Conservation (phyloP, 2,329 filamentous ascomycete genomes). For the Ascochyta koolunga region DNA sequence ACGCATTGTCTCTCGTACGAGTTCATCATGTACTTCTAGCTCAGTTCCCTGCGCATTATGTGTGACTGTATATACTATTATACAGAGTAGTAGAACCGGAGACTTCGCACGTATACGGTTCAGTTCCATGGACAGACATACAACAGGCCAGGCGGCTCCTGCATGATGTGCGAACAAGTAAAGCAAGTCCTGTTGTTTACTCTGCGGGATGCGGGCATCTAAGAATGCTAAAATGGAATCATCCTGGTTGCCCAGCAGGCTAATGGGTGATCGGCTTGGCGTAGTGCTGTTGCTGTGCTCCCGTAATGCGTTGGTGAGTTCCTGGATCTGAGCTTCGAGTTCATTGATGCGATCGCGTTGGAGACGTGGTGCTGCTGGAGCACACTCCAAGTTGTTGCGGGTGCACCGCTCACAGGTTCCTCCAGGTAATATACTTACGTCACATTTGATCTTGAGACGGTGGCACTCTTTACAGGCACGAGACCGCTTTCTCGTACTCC, state of each 20-base stretch:
- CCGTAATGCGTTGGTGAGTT: conserved; percentile 26
- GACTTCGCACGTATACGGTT: conserved; percentile 28
- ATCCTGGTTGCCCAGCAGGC: conserved; percentile 21
- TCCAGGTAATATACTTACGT: conserved; percentile 24
- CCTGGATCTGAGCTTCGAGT: conserved; percentile 33
- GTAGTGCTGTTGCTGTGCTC: conserved; percentile 25
- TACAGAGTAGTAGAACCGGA: conserved; percentile 30
- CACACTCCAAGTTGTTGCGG: conserved; percentile 31
- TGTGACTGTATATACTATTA: conserved; percentile 27
- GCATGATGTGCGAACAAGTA: conserved; percentile 22
- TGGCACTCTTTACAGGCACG: conserved; percentile 40
- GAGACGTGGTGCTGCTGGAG: conserved; percentile 33
- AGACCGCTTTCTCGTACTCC: conserved; percentile 30
- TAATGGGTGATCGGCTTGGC: conserved; percentile 24
- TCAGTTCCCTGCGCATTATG: conserved; percentile 29
- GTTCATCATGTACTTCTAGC: conserved; percentile 32
- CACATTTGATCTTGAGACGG: conserved; percentile 40
- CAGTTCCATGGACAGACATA: conserved; percentile 16
- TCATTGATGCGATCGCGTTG: conserved; percentile 36
- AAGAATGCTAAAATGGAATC: conserved; percentile 27
- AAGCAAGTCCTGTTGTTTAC: conserved; percentile 30
- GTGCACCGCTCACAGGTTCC: conserved; percentile 31
- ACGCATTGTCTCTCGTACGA: conserved; percentile 30
- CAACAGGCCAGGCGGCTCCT: conserved; percentile 29
- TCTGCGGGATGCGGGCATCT: conserved; percentile 26